Conservation (phyloP, 2,329 filamentous ascomycete species). For the Aspergillus ustus region DNA sequence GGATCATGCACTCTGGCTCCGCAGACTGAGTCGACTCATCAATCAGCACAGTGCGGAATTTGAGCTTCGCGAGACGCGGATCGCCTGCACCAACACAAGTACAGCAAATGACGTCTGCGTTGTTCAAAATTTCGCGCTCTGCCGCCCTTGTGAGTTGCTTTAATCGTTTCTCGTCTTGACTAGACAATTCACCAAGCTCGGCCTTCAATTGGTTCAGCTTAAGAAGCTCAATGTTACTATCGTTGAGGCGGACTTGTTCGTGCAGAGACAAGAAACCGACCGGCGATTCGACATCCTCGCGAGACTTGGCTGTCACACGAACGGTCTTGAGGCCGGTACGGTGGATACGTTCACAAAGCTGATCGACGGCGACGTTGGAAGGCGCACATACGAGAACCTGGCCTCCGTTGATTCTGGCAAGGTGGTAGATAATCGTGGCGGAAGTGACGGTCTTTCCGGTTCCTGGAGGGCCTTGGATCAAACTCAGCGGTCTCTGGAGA, state of each 20-base stretch:
- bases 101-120: constrained; percentile 97
- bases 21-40: constrained; percentile 98
- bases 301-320: constrained; percentile 96
- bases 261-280: constrained; percentile 95
- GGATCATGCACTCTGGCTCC: constrained; percentile 98
- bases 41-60: constrained; percentile 96
- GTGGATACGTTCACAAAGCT: constrained; percentile 96
- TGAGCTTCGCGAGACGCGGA: constrained; percentile 92
- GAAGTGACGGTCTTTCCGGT: constrained; percentile 99
- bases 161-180: constrained; percentile 97
- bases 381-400: constrained; percentile 96
- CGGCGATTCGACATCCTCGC: constrained; percentile 98
- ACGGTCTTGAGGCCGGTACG: constrained; percentile 94
- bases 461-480: constrained; percentile 95
- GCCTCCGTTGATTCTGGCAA: constrained; percentile 91
- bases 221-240: constrained; percentile 89
- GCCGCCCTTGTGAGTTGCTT: constrained; percentile 93
- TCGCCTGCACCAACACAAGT: constrained; percentile 98
- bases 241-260: constrained; percentile 96
- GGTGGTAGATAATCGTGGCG: constrained; percentile 96
- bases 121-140: constrained; percentile 91
- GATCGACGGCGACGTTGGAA: constrained; percentile 97
- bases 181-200: constrained; percentile 88
- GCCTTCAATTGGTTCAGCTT: constrained; percentile 93
- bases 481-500: constrained; percentile 86